phyloP scores from a whole-genome alignment of 202 grass and related monocot genomes.

The Setaria viridis region DNA sequence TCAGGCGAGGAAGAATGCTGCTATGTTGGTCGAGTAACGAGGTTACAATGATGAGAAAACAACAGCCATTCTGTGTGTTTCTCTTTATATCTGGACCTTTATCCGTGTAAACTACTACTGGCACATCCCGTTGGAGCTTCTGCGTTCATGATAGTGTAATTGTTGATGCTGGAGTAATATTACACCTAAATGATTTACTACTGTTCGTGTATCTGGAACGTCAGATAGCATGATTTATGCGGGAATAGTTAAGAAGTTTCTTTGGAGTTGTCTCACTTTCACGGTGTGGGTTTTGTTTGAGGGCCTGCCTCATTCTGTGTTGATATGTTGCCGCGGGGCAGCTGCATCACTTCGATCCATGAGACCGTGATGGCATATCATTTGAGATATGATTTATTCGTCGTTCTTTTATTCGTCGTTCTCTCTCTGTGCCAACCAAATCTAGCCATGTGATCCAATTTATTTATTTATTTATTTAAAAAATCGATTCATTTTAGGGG shows the following conservation, averaged over 20 bases:
- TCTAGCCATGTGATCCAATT: too few relatives aligned
- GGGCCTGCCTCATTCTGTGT: not conserved
- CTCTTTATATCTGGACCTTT: constrained; percentile 20
- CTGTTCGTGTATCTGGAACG: not conserved
- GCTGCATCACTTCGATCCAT: not conserved
- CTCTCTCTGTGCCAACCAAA: not conserved
- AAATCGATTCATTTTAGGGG: too few relatives aligned
- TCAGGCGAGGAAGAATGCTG: constrained; percentile 74
- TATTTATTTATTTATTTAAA: too few relatives aligned
- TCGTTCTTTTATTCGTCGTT: not conserved
- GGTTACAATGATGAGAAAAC: constrained; percentile 27
- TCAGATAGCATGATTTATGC: not conserved
- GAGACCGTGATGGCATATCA: not conserved
- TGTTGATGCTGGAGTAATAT: not conserved
- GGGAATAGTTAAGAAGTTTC: not conserved
- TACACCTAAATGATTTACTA: not conserved
- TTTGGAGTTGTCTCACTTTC: not conserved
- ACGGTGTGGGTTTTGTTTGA: not conserved
- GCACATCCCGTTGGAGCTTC: not conserved
- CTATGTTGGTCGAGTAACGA: constrained; percentile 55
- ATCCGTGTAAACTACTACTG: not conserved
- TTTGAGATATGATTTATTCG: not conserved
- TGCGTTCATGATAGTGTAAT: not conserved
- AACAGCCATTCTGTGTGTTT: not conserved
- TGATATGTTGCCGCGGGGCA: not conserved